phyloP scores from a whole-genome alignment of 352 stramenopile species.

The Pythium aquatile region DNA sequence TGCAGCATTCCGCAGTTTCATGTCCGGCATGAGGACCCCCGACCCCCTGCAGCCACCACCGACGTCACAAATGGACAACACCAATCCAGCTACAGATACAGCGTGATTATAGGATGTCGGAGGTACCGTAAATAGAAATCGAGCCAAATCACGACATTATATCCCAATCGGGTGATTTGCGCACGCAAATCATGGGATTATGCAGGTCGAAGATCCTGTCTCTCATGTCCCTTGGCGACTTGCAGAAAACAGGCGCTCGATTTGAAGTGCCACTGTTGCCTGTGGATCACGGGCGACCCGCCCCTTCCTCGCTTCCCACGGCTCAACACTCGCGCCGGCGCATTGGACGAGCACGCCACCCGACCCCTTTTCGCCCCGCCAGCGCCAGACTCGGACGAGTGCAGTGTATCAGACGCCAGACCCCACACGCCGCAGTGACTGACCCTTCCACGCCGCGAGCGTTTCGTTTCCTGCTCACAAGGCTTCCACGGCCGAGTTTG shows the following conservation, averaged over 20 bases:
- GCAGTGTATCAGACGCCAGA: slow-evolving; percentile 1
- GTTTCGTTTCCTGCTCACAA: background rate
- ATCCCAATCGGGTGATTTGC: background rate
- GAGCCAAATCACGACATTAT: too few species aligned
- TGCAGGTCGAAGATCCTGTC: background rate
- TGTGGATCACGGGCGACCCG: background rate
- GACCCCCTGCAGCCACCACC: background rate
- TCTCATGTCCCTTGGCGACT: background rate
- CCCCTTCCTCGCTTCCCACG: background rate
- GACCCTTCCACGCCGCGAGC: background rate
- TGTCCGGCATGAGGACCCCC: background rate
- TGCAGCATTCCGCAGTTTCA: slow-evolving; percentile 1
- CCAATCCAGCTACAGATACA: background rate
- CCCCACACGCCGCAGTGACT: background rate
- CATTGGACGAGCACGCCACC: background rate
- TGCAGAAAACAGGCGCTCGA: slow-evolving; percentile 16
- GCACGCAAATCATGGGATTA: background rate
- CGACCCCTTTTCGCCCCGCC: background rate
- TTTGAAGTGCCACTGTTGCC: slow-evolving; percentile 17
- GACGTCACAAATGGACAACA: slow-evolving; percentile 1
- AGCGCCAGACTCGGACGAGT: background rate
- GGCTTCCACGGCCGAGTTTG: background rate
- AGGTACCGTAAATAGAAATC: background rate
- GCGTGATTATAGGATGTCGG: background rate
- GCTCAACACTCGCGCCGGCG: background rate